Conservation (phyloP, 345 rosid species). For the Gossypium bickii region DNA sequence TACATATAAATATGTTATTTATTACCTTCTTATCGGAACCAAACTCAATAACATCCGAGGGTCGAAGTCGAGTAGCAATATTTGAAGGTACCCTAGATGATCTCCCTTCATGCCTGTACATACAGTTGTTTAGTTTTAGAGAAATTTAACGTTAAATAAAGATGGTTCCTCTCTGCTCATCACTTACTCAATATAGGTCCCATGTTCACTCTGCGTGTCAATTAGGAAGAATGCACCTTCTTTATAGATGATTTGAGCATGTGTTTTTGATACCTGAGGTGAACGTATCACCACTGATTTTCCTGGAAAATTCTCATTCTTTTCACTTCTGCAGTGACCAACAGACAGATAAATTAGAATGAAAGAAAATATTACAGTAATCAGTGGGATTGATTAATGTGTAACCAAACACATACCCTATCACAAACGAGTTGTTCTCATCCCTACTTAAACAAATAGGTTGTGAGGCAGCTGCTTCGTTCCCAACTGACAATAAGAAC, state of each 20-base stretch:
- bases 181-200: conserved; percentile 82
- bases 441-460: conserved; percentile 51
- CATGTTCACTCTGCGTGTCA: conserved; percentile 72
- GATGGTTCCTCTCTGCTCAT: background rate
- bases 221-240: conserved; percentile 65
- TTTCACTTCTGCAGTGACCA: conserved; percentile 50
- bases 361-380: background rate
- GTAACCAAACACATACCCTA: conserved; percentile 49
- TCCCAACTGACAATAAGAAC: conserved; percentile 58
- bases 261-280: conserved; percentile 61
- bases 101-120: conserved; percentile 59
- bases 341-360: background rate
- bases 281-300: conserved; percentile 50
- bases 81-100: conserved; percentile 49
- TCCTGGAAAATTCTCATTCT: conserved; percentile 46
- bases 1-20: background rate
- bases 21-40: conserved; percentile 66
- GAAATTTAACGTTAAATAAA: background rate
- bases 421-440: conserved; percentile 46
- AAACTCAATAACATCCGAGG: conserved; percentile 60
- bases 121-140: conserved; percentile 4
- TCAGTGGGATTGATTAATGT: background rate
- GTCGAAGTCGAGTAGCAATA: conserved; percentile 45
- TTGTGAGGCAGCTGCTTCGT: conserved; percentile 36
- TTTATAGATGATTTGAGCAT: conserved; percentile 70